Percentiles rank a stretch among this genome's conserved stretches.
These are phyloP conservation scores for Neurospora tetraspora DNA, from an alignment of 495 filamentous ascomycete genomes.

Conservation along the genomic window DNA sequence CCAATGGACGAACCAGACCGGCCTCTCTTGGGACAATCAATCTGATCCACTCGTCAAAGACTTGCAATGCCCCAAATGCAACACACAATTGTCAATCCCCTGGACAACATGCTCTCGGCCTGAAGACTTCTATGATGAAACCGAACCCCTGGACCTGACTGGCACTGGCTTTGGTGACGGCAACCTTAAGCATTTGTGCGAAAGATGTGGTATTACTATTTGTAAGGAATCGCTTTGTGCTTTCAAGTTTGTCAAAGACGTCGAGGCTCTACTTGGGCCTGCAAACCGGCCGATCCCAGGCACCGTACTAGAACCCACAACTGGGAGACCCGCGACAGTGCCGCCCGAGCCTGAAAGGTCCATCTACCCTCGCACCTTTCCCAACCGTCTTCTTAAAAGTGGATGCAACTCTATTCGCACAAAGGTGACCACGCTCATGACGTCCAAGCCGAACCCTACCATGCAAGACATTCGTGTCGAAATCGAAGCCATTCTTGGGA, in stretches of 20 bases:
- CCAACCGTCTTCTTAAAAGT: constrained; percentile 47
- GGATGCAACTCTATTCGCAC: constrained; percentile 20
- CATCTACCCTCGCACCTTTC: constrained; percentile 40
- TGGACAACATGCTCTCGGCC: constrained; percentile 50
- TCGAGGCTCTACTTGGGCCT: constrained; percentile 30
- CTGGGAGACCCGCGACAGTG: constrained; percentile 21
- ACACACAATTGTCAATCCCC: constrained; percentile 29
- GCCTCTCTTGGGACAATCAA: constrained; percentile 49
- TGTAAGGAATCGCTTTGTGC: constrained; percentile 45
- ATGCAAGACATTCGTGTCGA: constrained; percentile 34
- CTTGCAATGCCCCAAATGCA: constrained; percentile 51
- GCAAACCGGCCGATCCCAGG: constrained; percentile 50
- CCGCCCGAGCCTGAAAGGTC: neutral
- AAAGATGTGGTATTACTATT: constrained; percentile 39
- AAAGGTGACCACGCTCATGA: constrained; percentile 25
- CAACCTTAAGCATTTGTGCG: constrained; percentile 36
- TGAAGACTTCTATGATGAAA: constrained; percentile 12
- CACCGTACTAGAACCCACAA: constrained; percentile 40
- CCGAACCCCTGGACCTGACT: constrained; percentile 8
- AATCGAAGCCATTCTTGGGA: constrained; percentile 32
- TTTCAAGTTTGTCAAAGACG: constrained; percentile 48
- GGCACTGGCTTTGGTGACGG: constrained; percentile 60
- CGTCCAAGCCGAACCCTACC: constrained; percentile 16
- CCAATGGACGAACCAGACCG: constrained; percentile 42
- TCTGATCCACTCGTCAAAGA: constrained; percentile 38